These are phyloP conservation scores for Inga laurina DNA, from an alignment of 306 rosid species.

Conservation along the genomic window DNA sequence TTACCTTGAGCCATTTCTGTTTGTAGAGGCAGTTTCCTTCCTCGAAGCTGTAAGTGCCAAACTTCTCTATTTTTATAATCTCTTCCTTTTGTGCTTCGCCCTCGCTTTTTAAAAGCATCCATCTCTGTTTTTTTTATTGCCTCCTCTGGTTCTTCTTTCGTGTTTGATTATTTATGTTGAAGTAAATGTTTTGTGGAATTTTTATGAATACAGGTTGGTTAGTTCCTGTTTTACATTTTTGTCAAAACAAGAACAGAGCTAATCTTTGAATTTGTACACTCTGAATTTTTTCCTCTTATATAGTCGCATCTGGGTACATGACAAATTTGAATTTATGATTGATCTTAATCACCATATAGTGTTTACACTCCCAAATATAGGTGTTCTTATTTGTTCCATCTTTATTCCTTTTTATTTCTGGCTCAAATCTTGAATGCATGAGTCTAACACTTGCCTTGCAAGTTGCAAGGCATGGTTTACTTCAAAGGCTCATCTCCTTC, in stretches of 20 bases:
- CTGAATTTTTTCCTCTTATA: not conserved
- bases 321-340: not conserved
- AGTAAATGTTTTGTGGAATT: too few relatives aligned
- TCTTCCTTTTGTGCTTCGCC: not conserved
- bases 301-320: not conserved
- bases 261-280: not conserved
- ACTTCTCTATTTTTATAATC: not conserved
- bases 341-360: not conserved
- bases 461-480: not conserved
- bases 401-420: not conserved
- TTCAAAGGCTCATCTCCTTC: not conserved
- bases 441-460: too few relatives aligned
- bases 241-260: not conserved
- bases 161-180: too few relatives aligned
- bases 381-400: not conserved
- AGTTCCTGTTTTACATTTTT: too few relatives aligned
- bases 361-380: not conserved
- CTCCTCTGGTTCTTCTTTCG: not conserved
- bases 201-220: too few relatives aligned
- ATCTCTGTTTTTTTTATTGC: too few relatives aligned
- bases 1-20: too few relatives aligned
- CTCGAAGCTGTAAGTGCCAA: not conserved
- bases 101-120: not conserved
- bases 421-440: too few relatives aligned
- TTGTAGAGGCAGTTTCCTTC: not conserved